These are phyloP conservation scores for Camellia granthamiana DNA, from an alignment of 148 eudicot species.

Conservation along the genomic window DNA sequence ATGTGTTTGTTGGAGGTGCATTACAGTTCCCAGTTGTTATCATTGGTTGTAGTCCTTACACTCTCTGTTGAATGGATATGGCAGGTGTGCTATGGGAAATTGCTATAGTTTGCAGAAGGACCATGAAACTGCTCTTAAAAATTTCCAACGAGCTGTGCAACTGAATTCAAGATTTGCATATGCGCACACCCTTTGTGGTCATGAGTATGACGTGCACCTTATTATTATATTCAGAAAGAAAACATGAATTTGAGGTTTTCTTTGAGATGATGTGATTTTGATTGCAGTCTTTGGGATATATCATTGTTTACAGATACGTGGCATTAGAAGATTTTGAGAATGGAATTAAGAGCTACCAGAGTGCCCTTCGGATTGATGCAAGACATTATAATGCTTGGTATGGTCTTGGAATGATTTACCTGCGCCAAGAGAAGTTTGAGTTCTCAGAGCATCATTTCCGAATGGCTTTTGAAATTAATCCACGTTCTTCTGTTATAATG, in stretches of 20 bases:
- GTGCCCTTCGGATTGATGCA: conserved; percentile 81
- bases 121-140: conserved; percentile 93
- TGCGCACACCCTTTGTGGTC: conserved; percentile 98
- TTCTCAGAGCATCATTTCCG: conserved; percentile 95
- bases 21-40: not conserved
- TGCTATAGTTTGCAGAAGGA: conserved; percentile 98
- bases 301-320: conserved; percentile 42
- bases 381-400: conserved; percentile 99
- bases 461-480: conserved; percentile 75
- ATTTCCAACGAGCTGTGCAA: conserved; percentile 87
- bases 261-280: not conserved
- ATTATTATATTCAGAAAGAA: not conserved
- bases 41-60: not conserved
- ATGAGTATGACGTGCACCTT: conserved; percentile 49
- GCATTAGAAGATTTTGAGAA: conserved; percentile 94
- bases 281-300: conserved; percentile 4
- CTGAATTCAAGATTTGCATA: conserved; percentile 78
- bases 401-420: conserved; percentile 97
- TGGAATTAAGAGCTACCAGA: conserved; percentile 84
- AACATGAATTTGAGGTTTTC: not conserved
- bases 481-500: conserved; percentile 89
- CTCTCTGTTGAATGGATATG: conserved; percentile 20
- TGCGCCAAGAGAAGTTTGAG: conserved; percentile 93
- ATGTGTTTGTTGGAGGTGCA: not conserved
- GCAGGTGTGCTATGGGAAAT: conserved; percentile 99